Conservation (phyloP, 2,329 filamentous ascomycete species). For the Alternaria incomplexa region DNA sequence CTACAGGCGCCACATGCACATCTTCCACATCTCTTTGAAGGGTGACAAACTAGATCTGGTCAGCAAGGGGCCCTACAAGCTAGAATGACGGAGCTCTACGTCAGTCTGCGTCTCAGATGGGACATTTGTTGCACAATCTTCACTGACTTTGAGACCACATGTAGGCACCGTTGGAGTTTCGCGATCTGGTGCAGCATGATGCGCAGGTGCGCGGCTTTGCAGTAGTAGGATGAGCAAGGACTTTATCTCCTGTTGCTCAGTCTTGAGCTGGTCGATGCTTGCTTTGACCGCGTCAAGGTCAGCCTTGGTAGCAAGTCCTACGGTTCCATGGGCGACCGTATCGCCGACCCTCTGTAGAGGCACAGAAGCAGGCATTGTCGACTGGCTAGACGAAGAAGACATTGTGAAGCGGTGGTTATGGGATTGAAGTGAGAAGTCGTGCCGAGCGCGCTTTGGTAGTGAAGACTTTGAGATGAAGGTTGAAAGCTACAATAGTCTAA, state of each 20-base stretch:
- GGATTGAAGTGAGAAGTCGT: background rate
- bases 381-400: background rate
- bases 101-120: background rate
- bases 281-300: background rate
- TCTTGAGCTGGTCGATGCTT: no score
- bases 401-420: background rate
- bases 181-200: background rate
- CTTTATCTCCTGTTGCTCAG: no score
- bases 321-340: background rate
- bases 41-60: background rate
- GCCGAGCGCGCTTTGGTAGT: background rate
- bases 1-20: no score
- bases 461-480: background rate
- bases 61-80: background rate
- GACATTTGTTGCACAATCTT: background rate
- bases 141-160: no score
- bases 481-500: background rate
- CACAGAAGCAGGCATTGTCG: background rate
- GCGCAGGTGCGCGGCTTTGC: background rate
- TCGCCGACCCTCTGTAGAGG: background rate
- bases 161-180: background rate
- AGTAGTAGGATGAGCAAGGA: background rate
- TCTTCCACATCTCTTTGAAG: background rate
- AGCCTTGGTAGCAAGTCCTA: background rate
- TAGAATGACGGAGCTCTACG: background rate